phyloP scores from a whole-genome alignment of 1,284 basidiomycete genomes.

The Ceratobasidium sp. region DNA sequence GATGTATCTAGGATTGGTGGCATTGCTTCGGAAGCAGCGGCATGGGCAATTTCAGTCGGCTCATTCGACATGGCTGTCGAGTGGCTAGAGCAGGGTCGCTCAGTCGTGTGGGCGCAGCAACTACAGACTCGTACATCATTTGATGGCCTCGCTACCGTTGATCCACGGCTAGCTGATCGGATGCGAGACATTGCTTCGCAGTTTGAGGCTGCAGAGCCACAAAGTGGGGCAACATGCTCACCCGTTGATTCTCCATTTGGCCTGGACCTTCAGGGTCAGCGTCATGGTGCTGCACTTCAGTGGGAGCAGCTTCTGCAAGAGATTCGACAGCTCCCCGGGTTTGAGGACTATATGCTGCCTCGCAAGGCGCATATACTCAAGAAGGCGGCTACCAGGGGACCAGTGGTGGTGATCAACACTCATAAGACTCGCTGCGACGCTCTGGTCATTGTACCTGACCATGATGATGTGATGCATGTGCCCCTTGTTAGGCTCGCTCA shows the following conservation, averaged over 20 bases:
- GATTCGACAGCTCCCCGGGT: neutral
- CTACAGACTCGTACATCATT: slow-evolving; percentile 18
- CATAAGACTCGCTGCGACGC: slow-evolving; percentile 15
- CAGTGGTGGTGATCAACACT: slow-evolving; percentile 4
- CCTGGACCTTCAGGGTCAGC: no score
- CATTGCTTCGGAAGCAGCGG: neutral
- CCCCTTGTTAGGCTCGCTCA: neutral
- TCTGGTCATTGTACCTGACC: neutral
- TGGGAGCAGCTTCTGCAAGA: no score
- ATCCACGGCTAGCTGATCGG: neutral
- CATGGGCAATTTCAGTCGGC: neutral
- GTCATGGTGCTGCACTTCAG: no score
- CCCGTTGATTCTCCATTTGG: no score
- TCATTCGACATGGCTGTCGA: neutral
- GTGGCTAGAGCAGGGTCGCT: slow-evolving; percentile 31
- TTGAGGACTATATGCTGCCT: slow-evolving; percentile 15
- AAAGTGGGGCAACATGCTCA: neutral
- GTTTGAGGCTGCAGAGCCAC: neutral
- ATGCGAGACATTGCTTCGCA: neutral
- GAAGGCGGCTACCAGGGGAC: neutral
- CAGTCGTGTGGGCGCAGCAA: slow-evolving; percentile 12
- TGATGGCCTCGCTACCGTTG: neutral
- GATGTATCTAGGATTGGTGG: no score
- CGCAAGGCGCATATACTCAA: slow-evolving; percentile 2
- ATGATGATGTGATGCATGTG: neutral